Conservation (phyloP, 176 grass and related monocot species). For the Avena eriantha region DNA sequence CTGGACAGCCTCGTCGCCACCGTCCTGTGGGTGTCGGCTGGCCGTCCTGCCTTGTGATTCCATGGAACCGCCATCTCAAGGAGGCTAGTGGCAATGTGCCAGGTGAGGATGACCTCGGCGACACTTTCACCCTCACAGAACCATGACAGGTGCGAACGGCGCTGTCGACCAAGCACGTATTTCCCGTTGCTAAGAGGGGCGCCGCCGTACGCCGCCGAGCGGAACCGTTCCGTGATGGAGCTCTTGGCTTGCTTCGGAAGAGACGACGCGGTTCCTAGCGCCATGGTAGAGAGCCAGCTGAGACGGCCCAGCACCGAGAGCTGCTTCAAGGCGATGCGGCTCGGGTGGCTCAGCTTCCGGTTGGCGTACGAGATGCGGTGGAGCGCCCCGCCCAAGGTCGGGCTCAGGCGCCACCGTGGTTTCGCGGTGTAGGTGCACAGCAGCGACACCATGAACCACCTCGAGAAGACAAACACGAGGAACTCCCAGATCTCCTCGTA, state of each 20-base stretch:
- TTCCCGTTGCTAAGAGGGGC: background rate
- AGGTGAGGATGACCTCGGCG: no score
- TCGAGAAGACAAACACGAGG: background rate
- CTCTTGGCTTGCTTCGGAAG: background rate
- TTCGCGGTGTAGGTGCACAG: background rate
- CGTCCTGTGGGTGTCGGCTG: no score
- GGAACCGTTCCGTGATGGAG: background rate
- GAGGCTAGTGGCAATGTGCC: no score
- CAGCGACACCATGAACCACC: slow-evolving; percentile 30
- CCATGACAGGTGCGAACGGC: background rate
- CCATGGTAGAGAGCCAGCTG: background rate
- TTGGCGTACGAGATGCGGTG: background rate
- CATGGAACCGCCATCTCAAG: no score
- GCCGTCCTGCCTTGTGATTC: no score
- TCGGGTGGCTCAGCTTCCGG: background rate
- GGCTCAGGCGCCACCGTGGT: background rate
- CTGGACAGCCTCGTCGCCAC: background rate
- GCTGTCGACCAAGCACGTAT: background rate
- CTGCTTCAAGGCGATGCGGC: background rate
- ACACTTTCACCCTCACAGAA: background rate
- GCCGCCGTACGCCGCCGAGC: background rate
- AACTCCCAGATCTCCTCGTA: background rate
- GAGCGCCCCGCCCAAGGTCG: background rate
- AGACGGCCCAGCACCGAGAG: background rate
- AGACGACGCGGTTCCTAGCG: background rate